Evolutionary conservation across 768 basidiomycete genomes (phyloP).

Genomic region (Zangia roseola): DNA sequence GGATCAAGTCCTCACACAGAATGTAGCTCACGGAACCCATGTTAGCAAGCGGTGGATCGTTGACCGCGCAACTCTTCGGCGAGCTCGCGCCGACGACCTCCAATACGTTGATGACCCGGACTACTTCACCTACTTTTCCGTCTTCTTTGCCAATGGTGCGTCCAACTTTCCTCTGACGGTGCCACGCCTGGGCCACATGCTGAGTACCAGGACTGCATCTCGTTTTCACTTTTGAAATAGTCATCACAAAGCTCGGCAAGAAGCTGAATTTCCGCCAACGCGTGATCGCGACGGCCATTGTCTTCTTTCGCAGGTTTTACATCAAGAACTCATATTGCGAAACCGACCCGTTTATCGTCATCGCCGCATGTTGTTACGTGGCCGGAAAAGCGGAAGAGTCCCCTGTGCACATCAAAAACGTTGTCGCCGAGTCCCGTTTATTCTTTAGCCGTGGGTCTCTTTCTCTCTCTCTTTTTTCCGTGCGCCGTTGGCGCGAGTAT

Average conservation of each 20-base stretch:
- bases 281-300: conserved; percentile 89
- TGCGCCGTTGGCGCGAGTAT: background rate
- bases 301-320: conserved; percentile 97
- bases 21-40: conserved; percentile 17
- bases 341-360: conserved; percentile 91
- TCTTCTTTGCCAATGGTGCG: conserved; percentile 86
- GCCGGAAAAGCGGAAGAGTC: conserved; percentile 98
- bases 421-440: conserved; percentile 77
- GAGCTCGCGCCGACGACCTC: conserved; percentile 76
- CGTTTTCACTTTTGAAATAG: conserved; percentile 35
- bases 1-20: conserved; percentile 5
- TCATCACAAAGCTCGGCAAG: conserved; percentile 85
- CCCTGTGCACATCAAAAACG: conserved; percentile 90
- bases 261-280: conserved; percentile 82
- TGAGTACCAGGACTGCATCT: no score
- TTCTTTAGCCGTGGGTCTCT: conserved; percentile 66
- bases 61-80: conserved; percentile 69
- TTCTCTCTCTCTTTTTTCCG: background rate
- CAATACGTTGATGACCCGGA: conserved; percentile 79
- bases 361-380: conserved; percentile 92
- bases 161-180: background rate
- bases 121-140: conserved; percentile 73
- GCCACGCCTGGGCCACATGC: no score
- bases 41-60: conserved; percentile 89
- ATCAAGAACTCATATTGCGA: conserved; percentile 94